Evolutionary conservation across 148 eudicot species (phyloP), one percentile per base, ranked within the genome.

Genomic region (Silene uniflora): DNA sequence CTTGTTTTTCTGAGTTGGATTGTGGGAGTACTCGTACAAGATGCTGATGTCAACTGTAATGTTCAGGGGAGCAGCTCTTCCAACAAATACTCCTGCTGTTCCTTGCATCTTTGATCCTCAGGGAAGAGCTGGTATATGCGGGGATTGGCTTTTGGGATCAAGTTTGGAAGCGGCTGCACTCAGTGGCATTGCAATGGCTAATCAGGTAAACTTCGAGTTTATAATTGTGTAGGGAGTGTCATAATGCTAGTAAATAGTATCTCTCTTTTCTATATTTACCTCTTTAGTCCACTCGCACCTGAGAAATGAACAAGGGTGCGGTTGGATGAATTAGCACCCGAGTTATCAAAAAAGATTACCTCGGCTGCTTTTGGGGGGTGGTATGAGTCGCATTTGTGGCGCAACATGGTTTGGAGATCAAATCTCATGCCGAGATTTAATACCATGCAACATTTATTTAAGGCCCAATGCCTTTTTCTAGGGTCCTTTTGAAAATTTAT

Each of bases 41-140:
- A 44, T 27, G 56, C 59, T 72, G 4, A 12, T 7, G 59, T 75
- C 46, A 12, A 75, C 25, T 76, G 72, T 44, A 8, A 62, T 58
- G 67, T 82, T 72, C 83, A 94, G 98, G 98, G 98, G 98, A 81
- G 98, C 98, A 73, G 98, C 97, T 81, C 98, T 94, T 88, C 98
- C 98, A 65, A 94, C 90, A 23, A 94, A 94, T 85, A 89, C 88
- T 54, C 98, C 97, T n/a, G 87, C 86, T 61, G 71, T 89, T 64
- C 97, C 98, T 65, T 94, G 96, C 82, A 91, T 94, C 73, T 94
- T 94, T 86, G 97, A 94, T 85, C 91, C 98, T 59, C 89, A 81
- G 67, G 98, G 97, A 84, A 84, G 98, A 85, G 90, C 96, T 79
- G 98, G 98, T 56, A 90, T 94, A 71, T 94, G 98, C 79, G 98